Conservation (phyloP, 805 yeast species). For the Starmerella powellii region DNA sequence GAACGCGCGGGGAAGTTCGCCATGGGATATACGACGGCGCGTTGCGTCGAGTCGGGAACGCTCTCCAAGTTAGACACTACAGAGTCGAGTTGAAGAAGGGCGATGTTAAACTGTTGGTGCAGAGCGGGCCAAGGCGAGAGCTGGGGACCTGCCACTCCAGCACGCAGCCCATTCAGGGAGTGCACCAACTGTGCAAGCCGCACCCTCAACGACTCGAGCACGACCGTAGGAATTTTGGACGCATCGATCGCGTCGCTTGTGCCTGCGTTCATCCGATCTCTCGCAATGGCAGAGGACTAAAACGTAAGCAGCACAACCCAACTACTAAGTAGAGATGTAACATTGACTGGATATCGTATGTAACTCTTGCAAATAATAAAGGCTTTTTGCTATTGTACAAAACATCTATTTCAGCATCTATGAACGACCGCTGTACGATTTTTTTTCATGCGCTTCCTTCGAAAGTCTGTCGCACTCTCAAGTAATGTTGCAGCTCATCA, state of each 20-base stretch:
- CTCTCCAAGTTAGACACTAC: constrained; percentile 57
- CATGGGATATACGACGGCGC: constrained; percentile 72
- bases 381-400: too few species aligned
- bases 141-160: constrained; percentile 38
- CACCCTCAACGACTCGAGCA: constrained; percentile 21
- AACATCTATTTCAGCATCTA: background rate
- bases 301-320: too few species aligned
- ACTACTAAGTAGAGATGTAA: too few species aligned
- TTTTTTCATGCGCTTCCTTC: constrained; percentile 39
- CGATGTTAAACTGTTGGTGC: constrained; percentile 73
- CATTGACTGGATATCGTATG: too few species aligned
- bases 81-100: constrained; percentile 69
- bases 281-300: too few species aligned
- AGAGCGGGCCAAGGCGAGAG: constrained; percentile 51
- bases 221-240: constrained; percentile 21
- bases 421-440: background rate
- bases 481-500: constrained; percentile 75
- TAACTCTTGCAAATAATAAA: too few species aligned
- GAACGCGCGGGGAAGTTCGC: constrained; percentile 75
- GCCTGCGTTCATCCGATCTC: constrained; percentile 4
- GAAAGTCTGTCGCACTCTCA: constrained; percentile 64
- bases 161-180: constrained; percentile 45
- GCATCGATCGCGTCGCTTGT: too few species aligned
- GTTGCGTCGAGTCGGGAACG: constrained; percentile 45
- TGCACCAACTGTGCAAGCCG: constrained; percentile 36